Evolutionary conservation across 176 grass and related monocot species (phyloP).

Genomic region (Rhynchospora tenuis): DNA sequence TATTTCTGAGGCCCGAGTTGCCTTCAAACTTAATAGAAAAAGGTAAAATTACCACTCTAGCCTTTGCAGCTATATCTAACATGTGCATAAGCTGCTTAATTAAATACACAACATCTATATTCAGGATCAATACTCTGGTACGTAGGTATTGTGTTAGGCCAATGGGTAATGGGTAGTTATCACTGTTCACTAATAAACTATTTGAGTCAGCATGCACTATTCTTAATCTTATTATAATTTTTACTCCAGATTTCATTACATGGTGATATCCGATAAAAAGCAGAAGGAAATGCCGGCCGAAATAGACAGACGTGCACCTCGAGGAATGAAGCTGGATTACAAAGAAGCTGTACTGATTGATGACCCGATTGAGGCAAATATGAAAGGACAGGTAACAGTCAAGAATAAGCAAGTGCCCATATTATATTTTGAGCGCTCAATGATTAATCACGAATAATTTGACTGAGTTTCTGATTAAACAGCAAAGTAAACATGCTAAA

Average conservation of each 20-base stretch:
- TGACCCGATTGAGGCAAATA: constrained; percentile 29
- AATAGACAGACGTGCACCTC: constrained; percentile 16
- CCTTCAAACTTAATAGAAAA: constrained; percentile 36
- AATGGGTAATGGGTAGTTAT: neutral
- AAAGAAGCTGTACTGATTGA: constrained; percentile 51
- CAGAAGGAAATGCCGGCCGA: constrained; percentile 50
- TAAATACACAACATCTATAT: neutral
- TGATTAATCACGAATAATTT: too few species aligned
- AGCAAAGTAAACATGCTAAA: neutral
- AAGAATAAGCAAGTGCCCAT: neutral
- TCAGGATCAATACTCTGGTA: neutral
- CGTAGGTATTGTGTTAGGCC: neutral
- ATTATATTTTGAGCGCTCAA: too few species aligned
- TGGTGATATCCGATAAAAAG: constrained; percentile 56
- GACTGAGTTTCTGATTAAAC: too few species aligned
- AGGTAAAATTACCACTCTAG: constrained; percentile 25
- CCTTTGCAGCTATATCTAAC: neutral
- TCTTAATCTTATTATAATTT: neutral
- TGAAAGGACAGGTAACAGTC: constrained; percentile 49
- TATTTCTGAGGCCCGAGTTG: constrained; percentile 26
- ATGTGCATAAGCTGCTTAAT: neutral
- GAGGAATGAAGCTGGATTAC: constrained; percentile 28
- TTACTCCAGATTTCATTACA: constrained; percentile 44
- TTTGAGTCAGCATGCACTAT: neutral
- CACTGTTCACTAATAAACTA: neutral